Evolutionary conservation across 176 grass and related monocot species (phyloP).

Genomic region (Musa schizocarpa): DNA sequence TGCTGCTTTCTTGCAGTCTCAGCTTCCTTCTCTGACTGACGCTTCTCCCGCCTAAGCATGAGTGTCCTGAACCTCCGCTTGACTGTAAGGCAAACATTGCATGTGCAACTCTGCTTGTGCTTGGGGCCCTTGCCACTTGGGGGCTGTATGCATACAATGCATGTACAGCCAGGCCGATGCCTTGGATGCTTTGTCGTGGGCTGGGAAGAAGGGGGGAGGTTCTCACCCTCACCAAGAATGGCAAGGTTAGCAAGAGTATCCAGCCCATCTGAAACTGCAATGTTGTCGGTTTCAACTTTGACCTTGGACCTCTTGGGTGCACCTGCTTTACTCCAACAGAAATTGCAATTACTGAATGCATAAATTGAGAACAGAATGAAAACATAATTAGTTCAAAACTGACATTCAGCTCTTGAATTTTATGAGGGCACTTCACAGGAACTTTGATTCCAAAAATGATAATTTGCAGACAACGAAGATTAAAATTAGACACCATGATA

Average conservation of each 20-base stretch:
- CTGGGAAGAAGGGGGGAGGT: slow-evolving; percentile 40
- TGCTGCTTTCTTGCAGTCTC: slow-evolving; percentile 25
- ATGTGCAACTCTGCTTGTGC: slow-evolving; percentile 84
- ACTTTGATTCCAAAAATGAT: background rate
- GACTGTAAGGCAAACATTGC: slow-evolving; percentile 94
- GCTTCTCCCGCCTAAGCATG: slow-evolving; percentile 84
- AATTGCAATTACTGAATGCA: background rate
- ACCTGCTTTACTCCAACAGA: slow-evolving; percentile 23
- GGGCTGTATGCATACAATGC: slow-evolving; percentile 99
- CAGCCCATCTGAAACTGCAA: slow-evolving; percentile 60
- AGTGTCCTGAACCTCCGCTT: slow-evolving; percentile 87
- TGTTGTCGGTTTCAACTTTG: slow-evolving; percentile 38
- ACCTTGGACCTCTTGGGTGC: slow-evolving; percentile 49
- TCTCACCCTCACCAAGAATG: slow-evolving; percentile 78
- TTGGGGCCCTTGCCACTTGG: slow-evolving; percentile 98
- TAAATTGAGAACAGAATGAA: background rate
- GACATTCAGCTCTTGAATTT: background rate
- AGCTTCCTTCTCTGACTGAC: slow-evolving; percentile 37
- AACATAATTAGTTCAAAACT: background rate
- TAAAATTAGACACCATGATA: background rate
- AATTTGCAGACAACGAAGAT: background rate
- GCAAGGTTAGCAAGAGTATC: slow-evolving; percentile 96
- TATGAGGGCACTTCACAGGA: background rate
- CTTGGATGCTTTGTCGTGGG: slow-evolving; percentile 87
- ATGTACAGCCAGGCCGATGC: slow-evolving; percentile 82